A percentile compares a stretch with the other conserved stretches of the same genome.
Conservation (phyloP, 257 asterid species). For the Ophiorrhiza pumila region DNA sequence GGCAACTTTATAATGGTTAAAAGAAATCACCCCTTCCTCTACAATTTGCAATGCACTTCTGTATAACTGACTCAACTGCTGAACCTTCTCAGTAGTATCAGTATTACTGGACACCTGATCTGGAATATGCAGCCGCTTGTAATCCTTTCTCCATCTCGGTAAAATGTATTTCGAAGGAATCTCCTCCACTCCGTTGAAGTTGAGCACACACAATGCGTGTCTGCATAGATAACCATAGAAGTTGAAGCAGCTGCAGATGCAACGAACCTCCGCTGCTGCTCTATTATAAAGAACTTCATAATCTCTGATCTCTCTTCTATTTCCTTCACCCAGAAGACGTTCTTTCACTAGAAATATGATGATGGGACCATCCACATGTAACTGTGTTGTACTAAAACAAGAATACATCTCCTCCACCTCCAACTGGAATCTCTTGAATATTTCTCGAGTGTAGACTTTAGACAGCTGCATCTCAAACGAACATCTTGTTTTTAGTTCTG, state of each 20-base stretch:
- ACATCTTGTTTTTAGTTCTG: slow-evolving; percentile 64
- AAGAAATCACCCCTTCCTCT: slow-evolving; percentile 76
- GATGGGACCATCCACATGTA: slow-evolving; percentile 57
- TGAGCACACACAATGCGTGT: slow-evolving; percentile 71
- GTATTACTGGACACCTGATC: slow-evolving; percentile 23
- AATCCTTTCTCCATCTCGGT: slow-evolving; percentile 72
- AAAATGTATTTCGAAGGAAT: slow-evolving; percentile 63
- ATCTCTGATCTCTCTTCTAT: slow-evolving; percentile 57
- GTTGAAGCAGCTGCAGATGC: slow-evolving; percentile 81
- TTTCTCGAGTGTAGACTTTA: slow-evolving; percentile 50
- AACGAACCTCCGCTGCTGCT: slow-evolving; percentile 58
- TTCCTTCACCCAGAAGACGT: slow-evolving; percentile 54
- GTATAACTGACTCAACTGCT: slow-evolving; percentile 49
- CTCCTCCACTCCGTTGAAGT: slow-evolving; percentile 76
- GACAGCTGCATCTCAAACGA: slow-evolving; percentile 70
- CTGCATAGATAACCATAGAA: slow-evolving; percentile 76
- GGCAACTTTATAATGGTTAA: slow-evolving; percentile 66
- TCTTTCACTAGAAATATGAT: slow-evolving; percentile 67
- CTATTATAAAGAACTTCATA: slow-evolving; percentile 65
- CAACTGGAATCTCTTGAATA: slow-evolving; percentile 60
- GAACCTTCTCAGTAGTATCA: slow-evolving; percentile 36
- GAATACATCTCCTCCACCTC: slow-evolving; percentile 91
- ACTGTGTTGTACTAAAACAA: slow-evolving; percentile 68
- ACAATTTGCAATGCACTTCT: slow-evolving; percentile 74
- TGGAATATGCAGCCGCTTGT: slow-evolving; percentile 41